Evolutionary conservation across 768 basidiomycete species (phyloP).

Genomic region (Calocera viscosa): DNA sequence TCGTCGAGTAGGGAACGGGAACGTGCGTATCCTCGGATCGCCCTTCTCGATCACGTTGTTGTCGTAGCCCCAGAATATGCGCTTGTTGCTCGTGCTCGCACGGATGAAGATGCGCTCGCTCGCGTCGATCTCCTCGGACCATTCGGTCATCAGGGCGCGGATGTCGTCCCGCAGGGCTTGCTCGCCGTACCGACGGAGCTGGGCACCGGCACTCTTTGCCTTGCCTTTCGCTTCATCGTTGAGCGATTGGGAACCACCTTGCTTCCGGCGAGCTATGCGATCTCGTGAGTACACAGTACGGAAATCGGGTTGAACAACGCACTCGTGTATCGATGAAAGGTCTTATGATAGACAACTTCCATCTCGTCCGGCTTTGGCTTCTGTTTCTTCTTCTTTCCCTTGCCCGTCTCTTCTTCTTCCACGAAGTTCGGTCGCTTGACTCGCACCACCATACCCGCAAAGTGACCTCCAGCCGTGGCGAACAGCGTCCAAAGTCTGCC

Average conservation of each 20-base stretch:
- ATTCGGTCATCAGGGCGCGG: conserved; percentile 63
- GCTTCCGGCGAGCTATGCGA: conserved; percentile 75
- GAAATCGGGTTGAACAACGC: conserved; percentile 24
- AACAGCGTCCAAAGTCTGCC: conserved; percentile 85
- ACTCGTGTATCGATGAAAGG: conserved; percentile 98
- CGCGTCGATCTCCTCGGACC: conserved; percentile 74
- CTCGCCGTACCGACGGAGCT: conserved; percentile 88
- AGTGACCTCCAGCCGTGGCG: conserved; percentile 96
- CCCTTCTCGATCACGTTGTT: conserved; percentile 58
- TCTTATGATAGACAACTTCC: conserved; percentile 80
- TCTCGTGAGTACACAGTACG: neutral
- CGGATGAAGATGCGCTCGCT: conserved; percentile 89
- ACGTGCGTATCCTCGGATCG: conserved; percentile 73
- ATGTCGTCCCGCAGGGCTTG: conserved; percentile 89
- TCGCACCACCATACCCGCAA: conserved; percentile 79
- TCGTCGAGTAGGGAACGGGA: conserved; percentile 91
- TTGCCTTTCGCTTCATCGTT: conserved; percentile 90
- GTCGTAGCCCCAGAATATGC: conserved; percentile 84
- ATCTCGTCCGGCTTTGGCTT: conserved; percentile 58
- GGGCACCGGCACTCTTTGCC: conserved; percentile 89
- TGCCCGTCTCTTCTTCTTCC: conserved; percentile 29
- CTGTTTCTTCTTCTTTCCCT: conserved; percentile 39
- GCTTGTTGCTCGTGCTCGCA: conserved; percentile 73
- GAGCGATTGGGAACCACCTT: conserved; percentile 84
- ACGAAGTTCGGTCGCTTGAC: conserved; percentile 43